These are phyloP conservation scores for Erysiphe pulchra DNA, from an alignment of 2,329 filamentous ascomycete genomes.

Conservation along the genomic window DNA sequence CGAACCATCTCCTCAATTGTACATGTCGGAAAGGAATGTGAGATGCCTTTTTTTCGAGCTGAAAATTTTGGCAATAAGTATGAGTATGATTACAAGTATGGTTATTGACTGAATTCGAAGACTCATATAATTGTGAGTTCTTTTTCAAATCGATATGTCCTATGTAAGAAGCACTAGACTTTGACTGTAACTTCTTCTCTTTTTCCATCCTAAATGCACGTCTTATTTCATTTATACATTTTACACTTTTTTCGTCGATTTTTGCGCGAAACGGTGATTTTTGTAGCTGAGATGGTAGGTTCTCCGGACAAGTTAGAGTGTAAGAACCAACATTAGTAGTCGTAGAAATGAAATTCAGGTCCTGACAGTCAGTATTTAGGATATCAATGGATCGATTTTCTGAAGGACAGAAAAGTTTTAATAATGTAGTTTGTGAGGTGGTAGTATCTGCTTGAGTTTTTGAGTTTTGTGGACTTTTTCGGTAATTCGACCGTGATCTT, in stretches of 20 bases:
- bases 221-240: constrained; percentile 24
- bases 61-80: too few relatives aligned
- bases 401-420: too few relatives aligned
- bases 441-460: too few relatives aligned
- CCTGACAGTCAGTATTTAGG: constrained; percentile 1
- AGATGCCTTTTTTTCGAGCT: too few relatives aligned
- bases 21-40: too few relatives aligned
- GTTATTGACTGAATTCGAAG: too few relatives aligned
- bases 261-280: constrained; percentile 25
- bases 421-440: too few relatives aligned
- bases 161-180: constrained; percentile 3
- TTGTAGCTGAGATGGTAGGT: constrained; percentile 24
- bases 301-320: constrained; percentile 3
- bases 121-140: too few relatives aligned
- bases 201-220: constrained; percentile 26
- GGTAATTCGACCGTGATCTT: constrained; percentile 14
- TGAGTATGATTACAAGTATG: too few relatives aligned
- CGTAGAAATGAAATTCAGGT: constrained; percentile 1
- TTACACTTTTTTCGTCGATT: constrained; percentile 30
- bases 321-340: constrained; percentile 5
- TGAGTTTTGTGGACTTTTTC: constrained; percentile 1
- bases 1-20: constrained; percentile 25
- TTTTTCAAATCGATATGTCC: too few relatives aligned
- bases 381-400: neutral
- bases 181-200: constrained; percentile 13